Conservation (phyloP, 2,329 filamentous ascomycete genomes). For the Microsporum ferrugineum region DNA sequence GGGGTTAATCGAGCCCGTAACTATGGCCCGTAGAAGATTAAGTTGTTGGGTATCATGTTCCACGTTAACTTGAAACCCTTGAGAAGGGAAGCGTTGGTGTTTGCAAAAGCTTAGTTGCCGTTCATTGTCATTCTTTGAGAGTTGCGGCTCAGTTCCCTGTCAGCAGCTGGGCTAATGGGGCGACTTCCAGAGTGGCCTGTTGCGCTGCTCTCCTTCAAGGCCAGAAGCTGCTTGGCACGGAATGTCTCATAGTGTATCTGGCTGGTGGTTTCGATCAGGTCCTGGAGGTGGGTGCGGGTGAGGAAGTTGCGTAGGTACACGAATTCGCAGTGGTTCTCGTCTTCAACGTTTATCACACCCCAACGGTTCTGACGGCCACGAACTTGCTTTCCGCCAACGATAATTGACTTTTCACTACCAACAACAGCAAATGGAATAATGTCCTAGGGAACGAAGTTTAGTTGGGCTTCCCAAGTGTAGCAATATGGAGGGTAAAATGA, state of each 20-base stretch:
- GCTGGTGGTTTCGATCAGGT: conserved; percentile 96
- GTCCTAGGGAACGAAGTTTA: conserved; percentile 44
- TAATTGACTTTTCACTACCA: conserved; percentile 94
- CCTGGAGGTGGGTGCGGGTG: conserved; percentile 93
- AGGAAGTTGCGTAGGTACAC: conserved; percentile 97
- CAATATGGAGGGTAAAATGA: conserved; percentile 31
- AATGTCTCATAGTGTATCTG: conserved; percentile 99
- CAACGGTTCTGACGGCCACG: conserved; percentile 97
- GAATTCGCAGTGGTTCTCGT: conserved; percentile 99
- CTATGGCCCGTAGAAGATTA: conserved; percentile 1
- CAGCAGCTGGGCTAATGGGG: conserved; percentile 89
- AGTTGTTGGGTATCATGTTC: conserved; percentile 4
- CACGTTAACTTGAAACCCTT: background rate
- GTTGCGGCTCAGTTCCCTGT: conserved; percentile 90
- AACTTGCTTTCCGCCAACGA: conserved; percentile 94
- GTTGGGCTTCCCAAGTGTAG: background rate
- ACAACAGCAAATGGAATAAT: conserved; percentile 97
- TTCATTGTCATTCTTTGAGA: conserved; percentile 98
- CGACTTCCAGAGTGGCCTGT: conserved; percentile 63
- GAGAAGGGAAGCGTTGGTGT: background rate
- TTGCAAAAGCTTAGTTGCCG: conserved; percentile 59
- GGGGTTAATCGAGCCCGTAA: background rate
- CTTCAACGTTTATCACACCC: conserved; percentile 99
- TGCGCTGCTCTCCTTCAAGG: conserved; percentile 94
- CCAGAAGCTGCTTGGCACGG: conserved; percentile 96